These are phyloP conservation scores for Cryptosporidium sp. DNA, from an alignment of 169 alveolate species.

Conservation along the genomic window DNA sequence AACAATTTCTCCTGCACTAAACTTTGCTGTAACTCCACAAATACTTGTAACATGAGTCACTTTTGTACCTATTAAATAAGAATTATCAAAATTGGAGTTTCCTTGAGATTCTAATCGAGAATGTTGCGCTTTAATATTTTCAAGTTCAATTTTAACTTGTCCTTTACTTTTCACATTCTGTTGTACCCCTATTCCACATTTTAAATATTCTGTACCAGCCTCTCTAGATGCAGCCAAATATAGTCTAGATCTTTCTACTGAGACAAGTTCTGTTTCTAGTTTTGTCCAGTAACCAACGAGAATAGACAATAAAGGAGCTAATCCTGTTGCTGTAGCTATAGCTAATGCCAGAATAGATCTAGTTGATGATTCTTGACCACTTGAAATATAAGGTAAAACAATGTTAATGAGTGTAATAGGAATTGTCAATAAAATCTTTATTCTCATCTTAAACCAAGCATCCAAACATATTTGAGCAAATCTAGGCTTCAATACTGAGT, in stretches of 20 bases:
- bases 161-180: background rate
- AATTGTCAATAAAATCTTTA: constrained; percentile 24
- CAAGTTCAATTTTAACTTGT: background rate
- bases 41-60: background rate
- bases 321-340: constrained; percentile 44
- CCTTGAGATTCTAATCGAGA: constrained; percentile 47
- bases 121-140: constrained; percentile 30
- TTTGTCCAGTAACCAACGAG: constrained; percentile 59
- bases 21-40: constrained; percentile 1
- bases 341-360: constrained; percentile 41
- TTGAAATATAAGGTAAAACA: constrained; percentile 30
- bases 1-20: constrained; percentile 42
- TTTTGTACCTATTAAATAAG: constrained; percentile 35
- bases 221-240: constrained; percentile 58
- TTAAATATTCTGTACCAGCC: constrained; percentile 23
- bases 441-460: constrained; percentile 72
- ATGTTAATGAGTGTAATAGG: constrained; percentile 28
- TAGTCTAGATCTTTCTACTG: constrained; percentile 62
- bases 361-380: constrained; percentile 15
- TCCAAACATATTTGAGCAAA: constrained; percentile 42
- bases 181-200: background rate
- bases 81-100: constrained; percentile 25
- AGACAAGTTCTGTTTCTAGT: constrained; percentile 57
- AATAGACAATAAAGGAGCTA: constrained; percentile 28
- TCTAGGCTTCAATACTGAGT: constrained; percentile 45